Conservation (phyloP, 2,329 filamentous ascomycete species). For the Claviceps cyperi region DNA sequence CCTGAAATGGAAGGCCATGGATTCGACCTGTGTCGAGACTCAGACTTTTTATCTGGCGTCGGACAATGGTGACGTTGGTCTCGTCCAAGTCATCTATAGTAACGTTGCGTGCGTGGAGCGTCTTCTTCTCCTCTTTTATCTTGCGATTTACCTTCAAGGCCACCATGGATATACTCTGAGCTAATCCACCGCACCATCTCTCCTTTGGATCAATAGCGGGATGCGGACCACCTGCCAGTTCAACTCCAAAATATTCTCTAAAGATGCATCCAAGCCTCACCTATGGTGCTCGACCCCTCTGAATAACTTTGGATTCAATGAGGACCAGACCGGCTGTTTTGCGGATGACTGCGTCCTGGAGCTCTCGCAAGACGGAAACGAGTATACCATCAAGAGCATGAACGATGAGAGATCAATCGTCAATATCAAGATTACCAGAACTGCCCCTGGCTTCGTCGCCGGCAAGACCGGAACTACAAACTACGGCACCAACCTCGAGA, state of each 20-base stretch:
- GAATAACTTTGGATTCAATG: constrained; percentile 66
- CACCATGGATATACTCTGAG: neutral
- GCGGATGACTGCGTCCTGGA: constrained; percentile 76
- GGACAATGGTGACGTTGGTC: constrained; percentile 60
- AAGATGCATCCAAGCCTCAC: constrained; percentile 54
- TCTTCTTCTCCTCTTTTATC: neutral
- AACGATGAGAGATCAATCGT: constrained; percentile 69
- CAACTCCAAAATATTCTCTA: constrained; percentile 82
- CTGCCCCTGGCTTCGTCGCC: constrained; percentile 66
- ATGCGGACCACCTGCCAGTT: constrained; percentile 86
- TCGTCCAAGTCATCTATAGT: constrained; percentile 92
- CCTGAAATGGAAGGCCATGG: constrained; percentile 68
- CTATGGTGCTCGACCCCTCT: constrained; percentile 77
- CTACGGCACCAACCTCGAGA: constrained; percentile 71
- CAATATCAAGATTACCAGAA: constrained; percentile 67
- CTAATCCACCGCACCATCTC: neutral
- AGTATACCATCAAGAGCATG: constrained; percentile 82
- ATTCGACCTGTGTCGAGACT: constrained; percentile 83
- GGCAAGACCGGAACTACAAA: constrained; percentile 73
- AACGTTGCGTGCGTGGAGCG: constrained; percentile 64
- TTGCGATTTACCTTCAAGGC: neutral
- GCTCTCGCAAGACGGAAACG: constrained; percentile 68
- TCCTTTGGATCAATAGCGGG: constrained; percentile 43
- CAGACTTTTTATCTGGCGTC: constrained; percentile 85
- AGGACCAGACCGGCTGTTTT: constrained; percentile 70